These are phyloP conservation scores for Nissolia schottii DNA, from an alignment of 306 rosid species.

Conservation along the genomic window DNA sequence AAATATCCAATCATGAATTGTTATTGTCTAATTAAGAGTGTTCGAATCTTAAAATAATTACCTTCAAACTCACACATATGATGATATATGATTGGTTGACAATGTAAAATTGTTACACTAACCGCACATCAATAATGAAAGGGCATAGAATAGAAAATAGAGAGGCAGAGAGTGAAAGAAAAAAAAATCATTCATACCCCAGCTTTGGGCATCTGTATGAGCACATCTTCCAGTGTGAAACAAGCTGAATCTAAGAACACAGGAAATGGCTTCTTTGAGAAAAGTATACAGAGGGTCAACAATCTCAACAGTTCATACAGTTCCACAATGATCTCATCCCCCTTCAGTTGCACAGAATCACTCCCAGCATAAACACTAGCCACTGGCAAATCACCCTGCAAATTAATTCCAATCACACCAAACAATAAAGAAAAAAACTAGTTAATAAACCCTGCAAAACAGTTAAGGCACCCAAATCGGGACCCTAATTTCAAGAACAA, in stretches of 20 bases:
- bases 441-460: not conserved
- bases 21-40: no score
- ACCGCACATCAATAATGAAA: not conserved
- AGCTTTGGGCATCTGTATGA: conserved; percentile 91
- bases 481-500: not conserved
- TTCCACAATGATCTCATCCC: conserved; percentile 68
- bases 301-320: conserved; percentile 60
- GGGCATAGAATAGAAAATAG: not conserved
- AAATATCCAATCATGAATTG: no score
- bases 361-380: conserved; percentile 89
- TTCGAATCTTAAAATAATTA: no score
- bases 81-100: no score
- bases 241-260: conserved; percentile 92
- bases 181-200: conserved; percentile 54
- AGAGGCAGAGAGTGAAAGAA: not conserved
- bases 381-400: conserved; percentile 86
- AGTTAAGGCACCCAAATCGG: not conserved
- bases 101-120: no score
- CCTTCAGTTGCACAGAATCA: conserved; percentile 63
- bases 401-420: not conserved
- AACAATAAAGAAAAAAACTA: not conserved
- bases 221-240: conserved; percentile 68
- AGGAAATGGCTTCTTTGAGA: conserved; percentile 90
- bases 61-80: no score
- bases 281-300: conserved; percentile 69